A percentile compares a stretch with the other conserved stretches of the same genome.
phyloP scores from a whole-genome alignment of 1,139 yeast species.

The Diutina rugosa region DNA sequence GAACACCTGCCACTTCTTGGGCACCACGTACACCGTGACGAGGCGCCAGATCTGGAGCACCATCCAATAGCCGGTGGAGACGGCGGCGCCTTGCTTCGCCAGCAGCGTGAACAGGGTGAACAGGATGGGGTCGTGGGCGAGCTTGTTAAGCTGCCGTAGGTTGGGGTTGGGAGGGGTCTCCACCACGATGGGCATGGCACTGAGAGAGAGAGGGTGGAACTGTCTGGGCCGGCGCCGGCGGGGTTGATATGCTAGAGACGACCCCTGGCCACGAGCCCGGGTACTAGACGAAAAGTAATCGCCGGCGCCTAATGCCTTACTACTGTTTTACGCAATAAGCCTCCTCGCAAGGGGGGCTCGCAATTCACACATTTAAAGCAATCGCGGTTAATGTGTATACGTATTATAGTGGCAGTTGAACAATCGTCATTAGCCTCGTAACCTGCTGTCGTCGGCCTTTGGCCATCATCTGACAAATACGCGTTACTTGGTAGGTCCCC shows the following conservation, averaged over 20 bases:
- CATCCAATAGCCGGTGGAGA: neutral
- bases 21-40: neutral
- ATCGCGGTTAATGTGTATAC: neutral
- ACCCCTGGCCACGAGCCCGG: neutral
- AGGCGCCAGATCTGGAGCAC: neutral
- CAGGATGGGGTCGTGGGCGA: neutral
- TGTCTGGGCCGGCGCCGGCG: neutral
- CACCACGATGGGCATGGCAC: neutral
- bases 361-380: neutral
- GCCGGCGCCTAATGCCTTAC: too few species aligned
- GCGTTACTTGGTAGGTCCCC: too few species aligned
- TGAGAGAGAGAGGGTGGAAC: neutral
- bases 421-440: neutral
- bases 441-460: neutral
- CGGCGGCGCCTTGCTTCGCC: neutral
- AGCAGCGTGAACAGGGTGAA: neutral
- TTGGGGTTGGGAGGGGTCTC: neutral
- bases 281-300: neutral
- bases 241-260: neutral
- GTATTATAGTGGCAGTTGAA: too few species aligned
- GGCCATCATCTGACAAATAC: too few species aligned
- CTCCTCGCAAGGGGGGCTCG: neutral
- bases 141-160: neutral
- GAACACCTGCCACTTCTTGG: neutral
- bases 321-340: too few species aligned